phyloP scores from a whole-genome alignment of 129 eudicot species.

The Logfia minima region DNA sequence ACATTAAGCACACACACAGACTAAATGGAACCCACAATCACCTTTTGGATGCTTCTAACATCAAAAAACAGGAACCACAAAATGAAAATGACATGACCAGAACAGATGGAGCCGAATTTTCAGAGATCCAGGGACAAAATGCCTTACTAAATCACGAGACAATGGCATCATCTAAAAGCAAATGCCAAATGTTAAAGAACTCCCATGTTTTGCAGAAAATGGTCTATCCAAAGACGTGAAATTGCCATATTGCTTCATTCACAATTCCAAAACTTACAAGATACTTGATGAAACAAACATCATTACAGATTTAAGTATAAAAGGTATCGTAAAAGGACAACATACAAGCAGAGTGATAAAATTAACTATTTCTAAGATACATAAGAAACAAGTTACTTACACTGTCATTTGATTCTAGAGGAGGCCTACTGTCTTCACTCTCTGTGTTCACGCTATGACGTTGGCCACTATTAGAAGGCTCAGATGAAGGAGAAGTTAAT shows the following conservation, averaged over 20 bases:
- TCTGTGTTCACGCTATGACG: slow-evolving; percentile 23
- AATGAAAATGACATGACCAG: not conserved
- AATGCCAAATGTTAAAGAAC: not conserved
- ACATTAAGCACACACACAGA: not conserved
- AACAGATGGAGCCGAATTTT: not conserved
- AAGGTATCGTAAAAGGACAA: not conserved
- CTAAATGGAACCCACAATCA: not conserved
- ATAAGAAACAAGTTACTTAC: slow-evolving; percentile 45
- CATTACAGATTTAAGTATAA: not conserved
- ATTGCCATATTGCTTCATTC: not conserved
- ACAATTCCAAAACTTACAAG: not conserved
- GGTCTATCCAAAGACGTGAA: not conserved
- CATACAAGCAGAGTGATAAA: not conserved
- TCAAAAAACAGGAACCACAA: not conserved
- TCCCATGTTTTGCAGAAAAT: not conserved
- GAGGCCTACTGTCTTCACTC: slow-evolving; percentile 36
- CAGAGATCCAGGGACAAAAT: not conserved
- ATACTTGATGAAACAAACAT: slow-evolving; percentile 4
- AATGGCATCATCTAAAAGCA: not conserved
- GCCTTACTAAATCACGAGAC: not conserved
- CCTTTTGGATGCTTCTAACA: not conserved
- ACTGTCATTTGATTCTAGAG: slow-evolving; percentile 43
- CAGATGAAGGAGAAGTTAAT: slow-evolving; percentile 52
- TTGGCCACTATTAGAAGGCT: slow-evolving; percentile 26
- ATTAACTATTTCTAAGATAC: slow-evolving; percentile 4